A percentile compares a stretch with the other conserved stretches of the same genome.
phyloP scores from a whole-genome alignment of 2,329 filamentous ascomycete species.

The Canariomyces notabilis region DNA sequence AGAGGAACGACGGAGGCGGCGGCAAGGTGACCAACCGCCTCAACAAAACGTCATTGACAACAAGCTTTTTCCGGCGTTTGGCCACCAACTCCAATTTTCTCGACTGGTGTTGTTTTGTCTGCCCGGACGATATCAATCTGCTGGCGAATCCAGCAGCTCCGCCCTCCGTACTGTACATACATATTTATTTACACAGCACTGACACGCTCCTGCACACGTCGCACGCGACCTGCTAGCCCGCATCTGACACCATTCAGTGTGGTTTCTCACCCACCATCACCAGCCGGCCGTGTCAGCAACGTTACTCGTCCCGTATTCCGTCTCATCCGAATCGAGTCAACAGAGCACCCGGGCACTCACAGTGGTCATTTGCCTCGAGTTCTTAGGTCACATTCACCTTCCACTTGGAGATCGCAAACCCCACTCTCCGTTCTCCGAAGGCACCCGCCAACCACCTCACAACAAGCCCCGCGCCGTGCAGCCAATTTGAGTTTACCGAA shows the following conservation, averaged over 20 bases:
- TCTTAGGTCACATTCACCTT: background rate
- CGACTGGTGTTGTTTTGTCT: too few relatives aligned
- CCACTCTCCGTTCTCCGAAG: background rate
- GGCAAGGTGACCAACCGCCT: conserved; percentile 1
- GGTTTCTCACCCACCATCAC: background rate
- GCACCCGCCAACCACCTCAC: background rate
- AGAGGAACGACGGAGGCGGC: too few relatives aligned
- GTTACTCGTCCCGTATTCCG: background rate
- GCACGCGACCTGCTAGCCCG: background rate
- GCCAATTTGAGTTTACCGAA: conserved; percentile 8
- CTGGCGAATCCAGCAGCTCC: background rate
- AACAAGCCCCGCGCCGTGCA: conserved; percentile 7
- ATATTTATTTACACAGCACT: background rate
- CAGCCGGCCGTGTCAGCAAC: background rate
- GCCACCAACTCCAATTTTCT: too few relatives aligned
- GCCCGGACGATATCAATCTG: background rate
- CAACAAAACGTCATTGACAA: conserved; percentile 13
- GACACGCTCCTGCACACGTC: background rate
- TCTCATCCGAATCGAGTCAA: background rate
- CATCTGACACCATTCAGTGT: background rate
- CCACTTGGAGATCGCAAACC: background rate
- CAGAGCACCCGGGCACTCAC: background rate
- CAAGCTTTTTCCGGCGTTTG: background rate
- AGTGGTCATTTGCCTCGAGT: background rate
- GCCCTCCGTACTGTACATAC: background rate